A percentile compares a stretch with the other conserved stretches of the same genome.
Evolutionary conservation across 2,329 filamentous ascomycete genomes (phyloP).

Genomic region (Trichoderma polysporum): DNA sequence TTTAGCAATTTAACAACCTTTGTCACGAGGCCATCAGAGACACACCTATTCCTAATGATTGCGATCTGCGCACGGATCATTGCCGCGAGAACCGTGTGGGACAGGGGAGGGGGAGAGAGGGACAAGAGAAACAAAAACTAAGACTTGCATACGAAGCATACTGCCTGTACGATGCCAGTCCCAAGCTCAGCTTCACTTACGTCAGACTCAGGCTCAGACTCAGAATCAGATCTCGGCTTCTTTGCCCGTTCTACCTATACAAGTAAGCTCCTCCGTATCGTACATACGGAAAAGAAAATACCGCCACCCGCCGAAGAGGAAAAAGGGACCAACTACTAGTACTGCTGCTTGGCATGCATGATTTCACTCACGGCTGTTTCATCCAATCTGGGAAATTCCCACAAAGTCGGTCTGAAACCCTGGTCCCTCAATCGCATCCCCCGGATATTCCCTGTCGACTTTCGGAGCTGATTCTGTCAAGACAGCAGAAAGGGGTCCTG

Average conservation of each 20-base stretch:
- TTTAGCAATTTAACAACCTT: not conserved
- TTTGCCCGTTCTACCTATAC: not conserved
- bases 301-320: too few relatives aligned
- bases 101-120: not conserved
- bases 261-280: not conserved
- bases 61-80: not conserved
- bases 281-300: not conserved
- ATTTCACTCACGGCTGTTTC: not conserved
- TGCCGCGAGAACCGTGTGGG: not conserved
- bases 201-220: not conserved
- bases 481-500: not conserved
- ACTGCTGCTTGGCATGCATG: not conserved
- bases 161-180: not conserved
- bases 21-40: conserved; percentile 3
- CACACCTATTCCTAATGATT: not conserved
- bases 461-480: not conserved
- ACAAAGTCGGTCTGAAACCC: conserved; percentile 2
- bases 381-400: not conserved
- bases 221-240: not conserved
- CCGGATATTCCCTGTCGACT: not conserved
- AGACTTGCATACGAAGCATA: too few relatives aligned
- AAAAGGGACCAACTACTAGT: not conserved
- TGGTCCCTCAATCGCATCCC: not conserved
- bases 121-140: not conserved
- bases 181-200: not conserved